Percentiles rank a stretch among this genome's conserved stretches.
Evolutionary conservation across 2,329 filamentous ascomycete genomes (phyloP).

Genomic region (Aciculosporium take): DNA sequence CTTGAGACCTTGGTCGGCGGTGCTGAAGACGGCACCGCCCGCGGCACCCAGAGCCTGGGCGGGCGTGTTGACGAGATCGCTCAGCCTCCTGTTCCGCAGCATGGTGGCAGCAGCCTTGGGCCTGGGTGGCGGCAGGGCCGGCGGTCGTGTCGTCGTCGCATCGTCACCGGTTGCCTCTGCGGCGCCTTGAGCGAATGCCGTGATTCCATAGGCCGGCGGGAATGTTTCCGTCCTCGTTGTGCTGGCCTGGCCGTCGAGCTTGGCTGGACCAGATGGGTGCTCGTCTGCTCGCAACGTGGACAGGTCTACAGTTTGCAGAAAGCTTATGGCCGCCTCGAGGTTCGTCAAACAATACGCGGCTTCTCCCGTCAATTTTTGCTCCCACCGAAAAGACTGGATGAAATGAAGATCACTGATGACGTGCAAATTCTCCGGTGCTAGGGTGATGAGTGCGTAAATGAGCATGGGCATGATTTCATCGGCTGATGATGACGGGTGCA

Average conservation of each 20-base stretch:
- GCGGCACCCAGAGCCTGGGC: constrained; percentile 69
- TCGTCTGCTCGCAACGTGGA: constrained; percentile 77
- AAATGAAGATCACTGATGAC: constrained; percentile 92
- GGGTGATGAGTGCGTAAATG: constrained; percentile 89
- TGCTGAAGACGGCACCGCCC: constrained; percentile 71
- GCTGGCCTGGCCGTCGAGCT: constrained; percentile 33
- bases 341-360: constrained; percentile 94
- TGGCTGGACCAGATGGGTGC: constrained; percentile 50
- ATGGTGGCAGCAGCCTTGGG: constrained; percentile 31
- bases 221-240: constrained; percentile 40
- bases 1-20: constrained; percentile 83
- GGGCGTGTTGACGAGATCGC: constrained; percentile 74
- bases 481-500: constrained; percentile 70
- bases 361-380: constrained; percentile 79
- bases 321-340: constrained; percentile 85
- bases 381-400: constrained; percentile 79
- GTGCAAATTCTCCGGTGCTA: constrained; percentile 71
- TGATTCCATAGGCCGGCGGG: constrained; percentile 38
- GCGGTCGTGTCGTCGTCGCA: constrained; percentile 21
- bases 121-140: constrained; percentile 23
- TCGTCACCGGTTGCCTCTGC: constrained; percentile 19
- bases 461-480: constrained; percentile 95
- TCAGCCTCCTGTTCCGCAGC: constrained; percentile 60
- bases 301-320: constrained; percentile 88
- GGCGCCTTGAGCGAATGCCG: constrained; percentile 18